Percentiles rank a stretch among this genome's conserved stretches.
These are phyloP conservation scores for Pestalotiopsis sp. DNA, from an alignment of 2,329 filamentous ascomycete genomes.

Conservation along the genomic window DNA sequence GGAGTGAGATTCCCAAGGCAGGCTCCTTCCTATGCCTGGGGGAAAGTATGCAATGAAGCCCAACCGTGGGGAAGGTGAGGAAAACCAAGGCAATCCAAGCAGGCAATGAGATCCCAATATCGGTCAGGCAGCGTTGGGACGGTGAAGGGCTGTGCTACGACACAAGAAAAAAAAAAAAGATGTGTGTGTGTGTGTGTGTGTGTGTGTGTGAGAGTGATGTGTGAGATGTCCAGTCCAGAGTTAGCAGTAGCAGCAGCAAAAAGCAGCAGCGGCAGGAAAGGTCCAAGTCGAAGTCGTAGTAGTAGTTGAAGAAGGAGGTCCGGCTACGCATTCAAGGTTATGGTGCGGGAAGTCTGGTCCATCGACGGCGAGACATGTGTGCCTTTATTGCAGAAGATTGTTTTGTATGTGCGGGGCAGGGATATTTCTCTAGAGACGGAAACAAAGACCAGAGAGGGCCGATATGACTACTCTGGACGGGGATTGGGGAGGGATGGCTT, in stretches of 20 bases:
- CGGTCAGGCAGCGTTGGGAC: conserved; percentile 35
- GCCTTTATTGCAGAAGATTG: conserved; percentile 62
- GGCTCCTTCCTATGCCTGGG: conserved; percentile 15
- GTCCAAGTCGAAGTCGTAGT: too few relatives aligned
- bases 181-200: conserved; percentile 28
- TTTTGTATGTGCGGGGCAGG: conserved; percentile 53
- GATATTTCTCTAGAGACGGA: conserved; percentile 45
- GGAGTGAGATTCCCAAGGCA: conserved; percentile 17
- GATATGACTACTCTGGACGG: conserved; percentile 21
- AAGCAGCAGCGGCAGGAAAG: background rate
- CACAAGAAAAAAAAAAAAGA: conserved; percentile 36
- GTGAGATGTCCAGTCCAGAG: background rate
- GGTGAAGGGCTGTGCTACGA: conserved; percentile 37
- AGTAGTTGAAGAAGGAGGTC: conserved; percentile 42
- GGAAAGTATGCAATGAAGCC: conserved; percentile 57
- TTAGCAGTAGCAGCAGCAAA: background rate
- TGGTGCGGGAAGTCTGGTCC: conserved; percentile 52
- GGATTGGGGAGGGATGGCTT: background rate
- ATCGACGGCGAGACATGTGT: conserved; percentile 64
- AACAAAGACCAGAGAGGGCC: conserved; percentile 35
- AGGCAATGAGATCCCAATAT: conserved; percentile 21
- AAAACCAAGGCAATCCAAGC: conserved; percentile 23
- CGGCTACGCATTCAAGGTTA: conserved; percentile 51
- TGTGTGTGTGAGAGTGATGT: conserved; percentile 29
- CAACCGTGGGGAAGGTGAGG: conserved; percentile 46